phyloP scores from a whole-genome alignment of 2,329 filamentous ascomycete species.

The Ophiostoma montium region DNA sequence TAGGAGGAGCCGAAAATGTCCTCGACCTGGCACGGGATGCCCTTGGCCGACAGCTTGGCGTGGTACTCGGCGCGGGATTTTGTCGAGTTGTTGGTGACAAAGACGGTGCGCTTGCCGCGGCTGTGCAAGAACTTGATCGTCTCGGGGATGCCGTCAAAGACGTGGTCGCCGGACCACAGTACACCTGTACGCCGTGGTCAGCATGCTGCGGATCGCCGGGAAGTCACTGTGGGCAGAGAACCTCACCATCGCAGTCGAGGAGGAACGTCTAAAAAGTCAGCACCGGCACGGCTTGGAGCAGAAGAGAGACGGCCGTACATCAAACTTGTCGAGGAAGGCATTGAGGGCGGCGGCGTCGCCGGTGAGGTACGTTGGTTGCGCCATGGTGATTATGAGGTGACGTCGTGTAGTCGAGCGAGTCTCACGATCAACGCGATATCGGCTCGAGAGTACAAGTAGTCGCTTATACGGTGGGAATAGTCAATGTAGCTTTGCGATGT shows the following conservation, averaged over 20 bases:
- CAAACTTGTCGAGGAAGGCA: constrained; percentile 78
- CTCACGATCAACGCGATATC: too few species aligned
- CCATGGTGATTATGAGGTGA: constrained; percentile 1
- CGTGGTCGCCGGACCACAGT: constrained; percentile 86
- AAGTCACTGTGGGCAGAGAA: constrained; percentile 23
- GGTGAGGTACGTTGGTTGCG: constrained; percentile 49
- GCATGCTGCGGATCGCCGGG: neutral
- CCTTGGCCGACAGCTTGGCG: constrained; percentile 72
- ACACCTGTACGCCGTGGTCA: constrained; percentile 48
- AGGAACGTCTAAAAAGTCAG: constrained; percentile 58
- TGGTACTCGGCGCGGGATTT: constrained; percentile 88
- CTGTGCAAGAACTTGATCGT: constrained; percentile 71
- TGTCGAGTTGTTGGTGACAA: constrained; percentile 98
- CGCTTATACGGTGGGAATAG: too few species aligned
- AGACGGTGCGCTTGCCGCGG: constrained; percentile 77
- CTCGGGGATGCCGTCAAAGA: constrained; percentile 75
- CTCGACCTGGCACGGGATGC: constrained; percentile 66
- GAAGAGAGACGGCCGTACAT: constrained; percentile 44
- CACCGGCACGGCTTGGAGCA: neutral
- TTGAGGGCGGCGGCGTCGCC: constrained; percentile 65
- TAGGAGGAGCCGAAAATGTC: constrained; percentile 96
- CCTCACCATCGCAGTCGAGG: constrained; percentile 79
- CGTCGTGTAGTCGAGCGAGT: too few species aligned
- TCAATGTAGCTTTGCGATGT: too few species aligned
- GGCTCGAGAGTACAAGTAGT: too few species aligned